Conservation (phyloP, 2,329 filamentous ascomycete species). For the Truncatella angustata region DNA sequence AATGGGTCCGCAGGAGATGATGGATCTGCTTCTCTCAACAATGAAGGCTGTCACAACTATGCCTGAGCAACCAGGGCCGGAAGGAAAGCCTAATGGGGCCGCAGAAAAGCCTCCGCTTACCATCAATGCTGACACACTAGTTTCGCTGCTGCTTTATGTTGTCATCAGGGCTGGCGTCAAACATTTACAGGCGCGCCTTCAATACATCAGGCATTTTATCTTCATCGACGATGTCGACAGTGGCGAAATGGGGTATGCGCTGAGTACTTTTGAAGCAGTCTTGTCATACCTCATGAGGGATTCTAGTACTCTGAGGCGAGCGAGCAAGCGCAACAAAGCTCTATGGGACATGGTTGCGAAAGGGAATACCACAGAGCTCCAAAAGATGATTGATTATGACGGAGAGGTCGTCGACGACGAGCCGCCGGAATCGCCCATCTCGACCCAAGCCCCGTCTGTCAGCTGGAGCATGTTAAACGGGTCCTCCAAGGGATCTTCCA, state of each 20-base stretch:
- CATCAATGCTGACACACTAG: constrained; percentile 83
- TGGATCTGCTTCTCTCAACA: constrained; percentile 74
- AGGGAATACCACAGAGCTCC: constrained; percentile 75
- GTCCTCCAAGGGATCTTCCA: constrained; percentile 41
- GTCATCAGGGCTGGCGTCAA: constrained; percentile 88
- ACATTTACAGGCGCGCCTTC: constrained; percentile 80
- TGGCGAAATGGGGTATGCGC: constrained; percentile 91
- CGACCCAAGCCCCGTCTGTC: constrained; percentile 43
- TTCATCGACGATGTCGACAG: constrained; percentile 97
- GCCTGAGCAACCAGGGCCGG: constrained; percentile 46
- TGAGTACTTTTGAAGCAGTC: constrained; percentile 95
- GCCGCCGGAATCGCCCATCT: constrained; percentile 35
- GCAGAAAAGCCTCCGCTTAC: constrained; percentile 57
- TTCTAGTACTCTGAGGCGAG: constrained; percentile 76
- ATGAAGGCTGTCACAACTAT: constrained; percentile 79
- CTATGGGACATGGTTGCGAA: constrained; percentile 83
- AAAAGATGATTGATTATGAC: constrained; percentile 74
- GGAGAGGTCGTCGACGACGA: constrained; percentile 45
- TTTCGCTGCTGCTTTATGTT: constrained; percentile 86
- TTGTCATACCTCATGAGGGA: constrained; percentile 82
- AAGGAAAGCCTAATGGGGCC: constrained; percentile 30
- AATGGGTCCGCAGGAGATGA: constrained; percentile 84
- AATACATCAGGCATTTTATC: constrained; percentile 97
- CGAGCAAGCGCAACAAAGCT: constrained; percentile 80
- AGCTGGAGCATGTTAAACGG: constrained; percentile 48